A percentile compares a stretch with the other conserved stretches of the same genome.
phyloP scores from a whole-genome alignment of 2,329 filamentous ascomycete genomes.

The Chrysosporium keratinophilum region DNA sequence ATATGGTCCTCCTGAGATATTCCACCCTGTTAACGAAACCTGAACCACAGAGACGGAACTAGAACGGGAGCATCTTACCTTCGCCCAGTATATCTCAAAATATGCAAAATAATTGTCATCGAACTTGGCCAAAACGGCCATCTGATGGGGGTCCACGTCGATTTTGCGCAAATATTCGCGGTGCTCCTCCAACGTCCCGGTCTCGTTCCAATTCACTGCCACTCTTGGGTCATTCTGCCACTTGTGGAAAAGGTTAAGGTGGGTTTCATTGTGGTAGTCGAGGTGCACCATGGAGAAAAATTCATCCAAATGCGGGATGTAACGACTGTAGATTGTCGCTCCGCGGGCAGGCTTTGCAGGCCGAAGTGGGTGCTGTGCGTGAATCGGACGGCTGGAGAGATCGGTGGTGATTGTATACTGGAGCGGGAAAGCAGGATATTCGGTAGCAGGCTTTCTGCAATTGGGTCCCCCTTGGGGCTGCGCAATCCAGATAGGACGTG shows the following conservation, averaged over 20 bases:
- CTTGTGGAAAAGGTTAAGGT: slow-evolving; percentile 62
- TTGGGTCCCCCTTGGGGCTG: slow-evolving; percentile 28
- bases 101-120: slow-evolving; percentile 63
- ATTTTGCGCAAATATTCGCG: slow-evolving; percentile 58
- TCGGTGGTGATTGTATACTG: slow-evolving; percentile 39
- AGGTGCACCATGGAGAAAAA: slow-evolving; percentile 65
- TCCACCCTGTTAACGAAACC: background rate
- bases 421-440: slow-evolving; percentile 27
- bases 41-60: slow-evolving; percentile 7
- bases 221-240: slow-evolving; percentile 82
- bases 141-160: slow-evolving; percentile 60
- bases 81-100: slow-evolving; percentile 71
- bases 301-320: slow-evolving; percentile 63
- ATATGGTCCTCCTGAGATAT: slow-evolving; percentile 46
- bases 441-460: slow-evolving; percentile 19
- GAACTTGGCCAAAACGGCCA: slow-evolving; percentile 60
- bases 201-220: slow-evolving; percentile 69
- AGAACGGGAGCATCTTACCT: slow-evolving; percentile 34
- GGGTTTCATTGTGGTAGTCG: slow-evolving; percentile 53
- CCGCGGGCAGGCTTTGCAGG: slow-evolving; percentile 61
- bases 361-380: slow-evolving; percentile 60
- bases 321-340: slow-evolving; percentile 63
- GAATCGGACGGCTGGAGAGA: slow-evolving; percentile 40
- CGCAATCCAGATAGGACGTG: slow-evolving; percentile 53
- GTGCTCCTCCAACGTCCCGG: slow-evolving; percentile 64